phyloP scores from a whole-genome alignment of 352 stramenopile genomes.

The Phytophthora hybrid region DNA sequence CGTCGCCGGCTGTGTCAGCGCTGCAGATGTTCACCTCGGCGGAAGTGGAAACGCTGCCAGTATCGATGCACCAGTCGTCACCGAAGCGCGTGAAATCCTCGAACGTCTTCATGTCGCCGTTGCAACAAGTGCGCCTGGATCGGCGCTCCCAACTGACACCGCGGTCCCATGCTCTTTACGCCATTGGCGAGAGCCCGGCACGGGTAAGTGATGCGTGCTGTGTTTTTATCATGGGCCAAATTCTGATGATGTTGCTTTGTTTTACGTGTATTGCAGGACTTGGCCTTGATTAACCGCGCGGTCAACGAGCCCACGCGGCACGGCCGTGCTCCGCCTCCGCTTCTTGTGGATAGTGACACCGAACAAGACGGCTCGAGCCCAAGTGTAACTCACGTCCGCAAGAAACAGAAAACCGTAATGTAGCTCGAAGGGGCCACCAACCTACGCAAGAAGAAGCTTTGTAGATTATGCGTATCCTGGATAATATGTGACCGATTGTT shows the following conservation, averaged over 20 bases:
- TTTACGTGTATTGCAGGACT: conserved; percentile 44
- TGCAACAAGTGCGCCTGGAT: conserved; percentile 80
- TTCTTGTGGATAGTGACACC: conserved; percentile 43
- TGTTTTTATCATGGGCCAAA: conserved; percentile 8
- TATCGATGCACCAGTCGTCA: conserved; percentile 80
- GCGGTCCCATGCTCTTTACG: conserved; percentile 84
- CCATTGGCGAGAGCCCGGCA: conserved; percentile 87
- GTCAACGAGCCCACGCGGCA: conserved; percentile 54
- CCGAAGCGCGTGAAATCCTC: conserved; percentile 81
- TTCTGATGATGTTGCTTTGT: neutral
- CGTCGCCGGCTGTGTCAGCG: conserved; percentile 49
- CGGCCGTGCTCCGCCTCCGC: conserved; percentile 26
- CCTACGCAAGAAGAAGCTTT: conserved; percentile 13
- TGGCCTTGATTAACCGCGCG: conserved; percentile 80
- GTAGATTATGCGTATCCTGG: conserved; percentile 47
- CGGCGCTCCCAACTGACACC: conserved; percentile 77
- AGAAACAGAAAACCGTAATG: conserved; percentile 39
- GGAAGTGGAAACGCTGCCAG: conserved; percentile 82
- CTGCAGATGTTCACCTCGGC: conserved; percentile 71
- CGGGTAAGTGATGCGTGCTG: conserved; percentile 52
- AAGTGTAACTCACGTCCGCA: conserved; percentile 20
- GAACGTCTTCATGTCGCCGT: conserved; percentile 89
- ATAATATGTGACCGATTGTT: conserved; percentile 22
- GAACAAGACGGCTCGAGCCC: conserved; percentile 36
- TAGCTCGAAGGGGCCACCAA: conserved; percentile 13